phyloP scores from a whole-genome alignment of 495 filamentous ascomycete genomes.

The Aspergillus indologenus region DNA sequence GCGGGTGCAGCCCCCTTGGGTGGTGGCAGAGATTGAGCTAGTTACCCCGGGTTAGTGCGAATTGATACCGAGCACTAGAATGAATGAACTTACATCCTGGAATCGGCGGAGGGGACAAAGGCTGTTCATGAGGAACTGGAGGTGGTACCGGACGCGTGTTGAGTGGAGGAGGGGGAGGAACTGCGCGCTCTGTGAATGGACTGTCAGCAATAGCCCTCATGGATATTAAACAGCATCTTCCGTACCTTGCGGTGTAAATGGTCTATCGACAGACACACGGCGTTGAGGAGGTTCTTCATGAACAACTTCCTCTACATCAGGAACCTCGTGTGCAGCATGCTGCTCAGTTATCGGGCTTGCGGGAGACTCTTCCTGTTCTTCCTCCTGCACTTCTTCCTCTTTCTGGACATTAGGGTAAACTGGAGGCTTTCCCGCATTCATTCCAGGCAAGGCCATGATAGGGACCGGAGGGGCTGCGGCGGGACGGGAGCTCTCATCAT shows the following conservation, averaged over 20 bases:
- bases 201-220: constrained; percentile 8
- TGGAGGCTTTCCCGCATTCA: constrained; percentile 50
- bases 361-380: constrained; percentile 42
- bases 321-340: constrained; percentile 47
- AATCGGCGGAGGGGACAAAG: constrained; percentile 67
- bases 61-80: constrained; percentile 8
- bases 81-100: constrained; percentile 58
- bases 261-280: constrained; percentile 44
- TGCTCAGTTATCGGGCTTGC: constrained; percentile 42
- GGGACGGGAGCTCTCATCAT: constrained; percentile 49
- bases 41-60: background rate
- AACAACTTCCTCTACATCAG: constrained; percentile 60
- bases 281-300: constrained; percentile 40
- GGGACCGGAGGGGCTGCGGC: constrained; percentile 66
- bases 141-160: constrained; percentile 47
- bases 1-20: constrained; percentile 54
- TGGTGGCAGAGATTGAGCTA: constrained; percentile 59
- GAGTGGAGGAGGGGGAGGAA: constrained; percentile 31
- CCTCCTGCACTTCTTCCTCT: constrained; percentile 47
- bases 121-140: constrained; percentile 60
- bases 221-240: constrained; percentile 1
- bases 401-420: constrained; percentile 37
- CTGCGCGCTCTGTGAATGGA: constrained; percentile 23
- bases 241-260: constrained; percentile 56
- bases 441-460: constrained; percentile 72